Percentiles rank a stretch among this genome's conserved stretches.
Evolutionary conservation across 148 eudicot species (phyloP).

Genomic region (Chenopodium quinoa): DNA sequence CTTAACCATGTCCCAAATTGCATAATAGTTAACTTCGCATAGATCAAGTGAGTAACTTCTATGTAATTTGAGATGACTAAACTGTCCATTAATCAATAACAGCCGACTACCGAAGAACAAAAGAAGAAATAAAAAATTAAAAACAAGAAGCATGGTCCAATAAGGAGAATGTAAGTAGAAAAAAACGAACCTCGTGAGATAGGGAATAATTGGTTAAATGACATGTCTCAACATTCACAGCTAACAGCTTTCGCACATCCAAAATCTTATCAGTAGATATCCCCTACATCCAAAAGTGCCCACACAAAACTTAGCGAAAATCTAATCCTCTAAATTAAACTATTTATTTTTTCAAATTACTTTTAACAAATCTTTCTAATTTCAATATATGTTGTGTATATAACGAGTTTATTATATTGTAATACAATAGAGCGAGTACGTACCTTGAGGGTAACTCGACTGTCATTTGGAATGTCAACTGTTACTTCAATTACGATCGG

Average conservation of each 20-base stretch:
- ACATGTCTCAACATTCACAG: slow-evolving; percentile 82
- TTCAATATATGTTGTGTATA: no score
- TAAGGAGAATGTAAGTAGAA: not conserved
- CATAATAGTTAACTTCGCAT: no score
- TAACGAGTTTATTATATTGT: not conserved
- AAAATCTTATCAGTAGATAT: slow-evolving; percentile 93
- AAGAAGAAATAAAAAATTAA: not conserved
- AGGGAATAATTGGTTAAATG: slow-evolving; percentile 81
- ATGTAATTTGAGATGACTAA: not conserved
- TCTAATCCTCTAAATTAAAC: not conserved
- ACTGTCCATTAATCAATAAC: no score
- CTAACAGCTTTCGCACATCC: slow-evolving; percentile 76
- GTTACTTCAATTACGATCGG: slow-evolving; percentile 71
- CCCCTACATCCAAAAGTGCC: slow-evolving; percentile 47
- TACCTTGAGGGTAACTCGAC: slow-evolving; percentile 80
- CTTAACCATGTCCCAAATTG: no score
- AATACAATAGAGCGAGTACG: not conserved
- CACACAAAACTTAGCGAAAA: slow-evolving; percentile 10
- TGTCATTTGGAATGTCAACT: slow-evolving; percentile 52
- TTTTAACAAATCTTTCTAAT: no score
- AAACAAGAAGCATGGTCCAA: not conserved
- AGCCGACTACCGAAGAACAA: not conserved
- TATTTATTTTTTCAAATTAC: not conserved
- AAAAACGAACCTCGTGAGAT: slow-evolving; percentile 69
- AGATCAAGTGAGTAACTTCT: no score